phyloP scores from a whole-genome alignment of 805 yeast species.

The Yueomyces sp. region DNA sequence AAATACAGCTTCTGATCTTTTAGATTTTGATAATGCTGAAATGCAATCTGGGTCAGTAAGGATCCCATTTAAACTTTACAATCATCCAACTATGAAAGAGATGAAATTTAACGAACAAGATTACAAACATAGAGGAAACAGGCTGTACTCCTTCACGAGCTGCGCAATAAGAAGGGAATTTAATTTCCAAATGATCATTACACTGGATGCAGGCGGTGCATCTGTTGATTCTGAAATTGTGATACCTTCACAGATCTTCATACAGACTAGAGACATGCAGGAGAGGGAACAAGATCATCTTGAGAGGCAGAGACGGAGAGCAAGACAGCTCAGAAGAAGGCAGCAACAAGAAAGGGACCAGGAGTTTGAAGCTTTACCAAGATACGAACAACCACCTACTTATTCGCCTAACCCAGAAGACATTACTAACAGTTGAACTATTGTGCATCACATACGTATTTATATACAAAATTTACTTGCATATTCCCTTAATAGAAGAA shows the following conservation, averaged over 20 bases:
- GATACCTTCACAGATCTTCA: conserved; percentile 9
- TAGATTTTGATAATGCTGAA: background rate
- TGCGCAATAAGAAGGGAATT: conserved; percentile 19
- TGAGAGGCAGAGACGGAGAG: no score
- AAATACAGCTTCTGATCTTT: background rate
- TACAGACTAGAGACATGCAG: conserved; percentile 5
- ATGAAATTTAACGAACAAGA: conserved; percentile 21
- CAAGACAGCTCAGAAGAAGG: no score
- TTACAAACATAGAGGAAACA: conserved; percentile 21
- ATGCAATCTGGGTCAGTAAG: background rate
- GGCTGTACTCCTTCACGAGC: conserved; percentile 19
- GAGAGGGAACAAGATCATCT: no score
- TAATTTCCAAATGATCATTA: conserved; percentile 11
- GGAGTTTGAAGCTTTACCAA: no score
- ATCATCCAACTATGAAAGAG: conserved; percentile 12
- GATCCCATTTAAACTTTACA: conserved; percentile 6
- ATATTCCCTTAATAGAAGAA: no score
- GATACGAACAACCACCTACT: no score
- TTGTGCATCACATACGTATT: no score
- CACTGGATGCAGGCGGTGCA: background rate
- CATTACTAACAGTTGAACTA: no score
- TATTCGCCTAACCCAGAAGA: no score
- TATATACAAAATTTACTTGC: no score
- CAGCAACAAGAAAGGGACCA: no score
- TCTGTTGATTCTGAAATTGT: background rate